Percentiles rank a stretch among this genome's conserved stretches.
Evolutionary conservation across 2,329 filamentous ascomycete species (phyloP).

Genomic region (Chaetomiaceae sp.): DNA sequence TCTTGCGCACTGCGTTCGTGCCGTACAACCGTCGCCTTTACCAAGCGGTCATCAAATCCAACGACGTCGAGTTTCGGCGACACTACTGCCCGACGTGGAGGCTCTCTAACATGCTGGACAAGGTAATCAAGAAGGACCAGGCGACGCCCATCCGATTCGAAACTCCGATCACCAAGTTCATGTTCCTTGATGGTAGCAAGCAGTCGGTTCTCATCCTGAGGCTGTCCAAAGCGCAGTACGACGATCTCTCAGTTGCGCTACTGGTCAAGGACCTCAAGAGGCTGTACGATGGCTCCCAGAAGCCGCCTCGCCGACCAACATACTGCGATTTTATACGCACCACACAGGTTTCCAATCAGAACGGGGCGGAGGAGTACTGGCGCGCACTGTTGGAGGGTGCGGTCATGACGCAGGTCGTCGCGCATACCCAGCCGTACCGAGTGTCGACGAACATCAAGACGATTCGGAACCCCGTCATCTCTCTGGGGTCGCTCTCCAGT

Average conservation of each 20-base stretch:
- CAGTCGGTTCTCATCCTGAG: constrained; percentile 46
- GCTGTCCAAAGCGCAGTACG: constrained; percentile 47
- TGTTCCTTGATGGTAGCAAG: constrained; percentile 45
- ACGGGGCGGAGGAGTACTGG: constrained; percentile 45
- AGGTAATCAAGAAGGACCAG: constrained; percentile 43
- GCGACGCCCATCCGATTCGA: constrained; percentile 37
- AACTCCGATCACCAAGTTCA: constrained; percentile 46
- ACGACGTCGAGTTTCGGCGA: constrained; percentile 41
- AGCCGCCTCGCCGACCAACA: constrained; percentile 35
- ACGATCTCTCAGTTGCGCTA: constrained; percentile 42
- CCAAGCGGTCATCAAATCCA: constrained; percentile 44
- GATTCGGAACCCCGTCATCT: constrained; percentile 36
- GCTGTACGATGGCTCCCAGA: constrained; percentile 40
- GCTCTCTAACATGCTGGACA: constrained; percentile 37
- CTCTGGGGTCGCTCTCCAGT: constrained; percentile 39
- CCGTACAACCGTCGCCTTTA: constrained; percentile 43
- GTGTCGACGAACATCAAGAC: constrained; percentile 39
- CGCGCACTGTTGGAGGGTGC: constrained; percentile 41
- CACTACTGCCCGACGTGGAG: constrained; percentile 39
- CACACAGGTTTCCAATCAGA: constrained; percentile 34
- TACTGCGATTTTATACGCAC: constrained; percentile 48
- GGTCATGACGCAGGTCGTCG: constrained; percentile 43
- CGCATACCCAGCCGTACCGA: constrained; percentile 39
- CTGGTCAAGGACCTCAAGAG: constrained; percentile 46
- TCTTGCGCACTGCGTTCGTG: constrained; percentile 53